Conservation (phyloP, 345 rosid species). For the Murraya paniculata region DNA sequence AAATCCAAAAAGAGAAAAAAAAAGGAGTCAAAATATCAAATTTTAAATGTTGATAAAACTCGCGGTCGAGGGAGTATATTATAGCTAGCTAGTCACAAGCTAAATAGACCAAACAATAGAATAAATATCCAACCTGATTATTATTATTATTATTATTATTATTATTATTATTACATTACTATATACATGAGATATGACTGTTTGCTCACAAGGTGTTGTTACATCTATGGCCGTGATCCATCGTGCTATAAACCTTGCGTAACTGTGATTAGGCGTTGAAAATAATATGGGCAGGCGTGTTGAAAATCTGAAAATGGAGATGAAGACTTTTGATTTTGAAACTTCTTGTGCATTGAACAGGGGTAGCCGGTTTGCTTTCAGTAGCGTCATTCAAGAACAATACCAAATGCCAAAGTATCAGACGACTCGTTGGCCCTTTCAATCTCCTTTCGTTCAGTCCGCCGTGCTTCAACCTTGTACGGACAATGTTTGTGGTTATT, state of each 20-base stretch:
- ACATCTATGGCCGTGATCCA: not conserved
- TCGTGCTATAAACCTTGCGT: not conserved
- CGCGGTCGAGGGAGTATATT: too few species aligned
- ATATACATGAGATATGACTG: too few species aligned
- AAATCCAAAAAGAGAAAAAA: not conserved
- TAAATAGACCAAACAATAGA: too few species aligned
- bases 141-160: too few species aligned
- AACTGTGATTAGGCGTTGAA: not conserved
- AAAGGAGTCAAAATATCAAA: not conserved
- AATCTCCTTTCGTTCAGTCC: not conserved
- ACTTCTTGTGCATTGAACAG: not conserved
- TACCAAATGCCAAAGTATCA: not conserved
- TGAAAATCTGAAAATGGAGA: too few species aligned
- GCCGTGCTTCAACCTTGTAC: not conserved
- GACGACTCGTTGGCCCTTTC: not conserved
- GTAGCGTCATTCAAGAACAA: not conserved
- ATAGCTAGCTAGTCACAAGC: too few species aligned
- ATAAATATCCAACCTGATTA: too few species aligned
- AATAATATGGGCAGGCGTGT: not conserved
- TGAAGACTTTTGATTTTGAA: not conserved
- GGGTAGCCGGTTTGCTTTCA: not conserved
- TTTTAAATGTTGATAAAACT: too few species aligned
- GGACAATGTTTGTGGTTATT: not conserved
- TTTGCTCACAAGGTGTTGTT: not conserved
- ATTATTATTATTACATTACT: too few species aligned